These are phyloP conservation scores for Rhizopogon vesiculosus DNA, from an alignment of 768 basidiomycete genomes.

Conservation along the genomic window DNA sequence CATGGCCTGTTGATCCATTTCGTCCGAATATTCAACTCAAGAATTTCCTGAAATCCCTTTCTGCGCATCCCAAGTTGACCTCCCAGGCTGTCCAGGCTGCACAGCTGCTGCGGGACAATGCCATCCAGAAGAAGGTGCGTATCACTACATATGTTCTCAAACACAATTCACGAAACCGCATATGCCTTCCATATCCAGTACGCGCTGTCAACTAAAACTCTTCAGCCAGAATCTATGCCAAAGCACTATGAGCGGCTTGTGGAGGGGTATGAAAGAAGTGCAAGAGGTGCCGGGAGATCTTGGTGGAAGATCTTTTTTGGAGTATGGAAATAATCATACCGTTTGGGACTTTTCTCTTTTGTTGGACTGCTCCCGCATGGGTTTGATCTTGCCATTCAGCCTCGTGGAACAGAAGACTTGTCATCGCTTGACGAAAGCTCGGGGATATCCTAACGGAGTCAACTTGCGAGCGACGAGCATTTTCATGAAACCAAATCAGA, in stretches of 20 bases:
- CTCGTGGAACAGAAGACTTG: neutral
- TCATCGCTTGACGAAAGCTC: neutral
- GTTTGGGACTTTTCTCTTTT: neutral
- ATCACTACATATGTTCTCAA: neutral
- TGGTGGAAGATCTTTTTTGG: constrained; percentile 85
- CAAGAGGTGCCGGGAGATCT: constrained; percentile 69
- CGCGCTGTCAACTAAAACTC: constrained; percentile 55
- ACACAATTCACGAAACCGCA: neutral
- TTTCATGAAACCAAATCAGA: neutral
- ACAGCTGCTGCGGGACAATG: constrained; percentile 49
- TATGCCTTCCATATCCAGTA: constrained; percentile 41
- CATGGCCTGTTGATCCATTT: constrained; percentile 72
- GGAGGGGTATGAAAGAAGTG: constrained; percentile 72
- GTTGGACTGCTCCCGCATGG: neutral
- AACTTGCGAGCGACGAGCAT: neutral
- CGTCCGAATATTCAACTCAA: constrained; percentile 73
- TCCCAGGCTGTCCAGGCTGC: constrained; percentile 56
- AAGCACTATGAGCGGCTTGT: constrained; percentile 68
- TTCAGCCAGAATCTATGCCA: constrained; percentile 69
- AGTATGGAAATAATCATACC: constrained; percentile 43
- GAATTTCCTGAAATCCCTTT: constrained; percentile 57
- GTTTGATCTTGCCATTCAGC: neutral
- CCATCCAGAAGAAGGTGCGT: constrained; percentile 53
- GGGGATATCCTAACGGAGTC: neutral
- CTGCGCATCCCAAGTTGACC: constrained; percentile 66